Evolutionary conservation across 1,284 basidiomycete species (phyloP).

Genomic region (Porodaedalea pini): DNA sequence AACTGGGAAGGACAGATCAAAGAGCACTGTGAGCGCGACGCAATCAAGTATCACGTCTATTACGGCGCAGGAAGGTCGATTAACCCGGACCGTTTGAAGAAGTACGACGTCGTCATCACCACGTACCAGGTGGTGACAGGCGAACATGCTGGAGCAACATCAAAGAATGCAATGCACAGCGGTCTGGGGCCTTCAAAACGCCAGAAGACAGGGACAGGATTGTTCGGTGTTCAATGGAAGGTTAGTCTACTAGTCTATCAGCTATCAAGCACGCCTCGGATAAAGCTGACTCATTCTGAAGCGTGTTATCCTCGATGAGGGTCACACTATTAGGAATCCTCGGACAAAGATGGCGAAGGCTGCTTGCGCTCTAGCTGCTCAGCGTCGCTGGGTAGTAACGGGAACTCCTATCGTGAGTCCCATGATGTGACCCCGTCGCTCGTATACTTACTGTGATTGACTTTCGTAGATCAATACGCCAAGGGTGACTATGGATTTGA

Average conservation of each 20-base stretch:
- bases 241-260: slow-evolving; percentile 33
- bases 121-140: slow-evolving; percentile 75
- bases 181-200: slow-evolving; percentile 28
- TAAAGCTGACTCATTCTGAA: slow-evolving; percentile 27
- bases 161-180: neutral
- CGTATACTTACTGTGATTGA: slow-evolving; percentile 12
- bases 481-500: slow-evolving; percentile 36
- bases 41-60: slow-evolving; percentile 61
- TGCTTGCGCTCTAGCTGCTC: slow-evolving; percentile 61
- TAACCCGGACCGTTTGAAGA: slow-evolving; percentile 54
- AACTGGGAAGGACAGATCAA: slow-evolving; percentile 90
- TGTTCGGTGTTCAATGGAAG: slow-evolving; percentile 81
- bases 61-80: slow-evolving; percentile 62
- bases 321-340: slow-evolving; percentile 81
- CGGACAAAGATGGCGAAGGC: slow-evolving; percentile 81
- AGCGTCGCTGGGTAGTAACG: slow-evolving; percentile 77
- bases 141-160: slow-evolving; percentile 36
- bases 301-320: slow-evolving; percentile 85
- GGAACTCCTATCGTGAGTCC: slow-evolving; percentile 83
- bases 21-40: slow-evolving; percentile 65
- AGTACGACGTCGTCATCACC: slow-evolving; percentile 83
- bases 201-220: slow-evolving; percentile 28
- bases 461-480: slow-evolving; percentile 72
- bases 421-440: neutral
- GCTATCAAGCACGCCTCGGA: neutral